Conservation (phyloP, 305 asterid genomes). For the Fraxinus floribunda region DNA sequence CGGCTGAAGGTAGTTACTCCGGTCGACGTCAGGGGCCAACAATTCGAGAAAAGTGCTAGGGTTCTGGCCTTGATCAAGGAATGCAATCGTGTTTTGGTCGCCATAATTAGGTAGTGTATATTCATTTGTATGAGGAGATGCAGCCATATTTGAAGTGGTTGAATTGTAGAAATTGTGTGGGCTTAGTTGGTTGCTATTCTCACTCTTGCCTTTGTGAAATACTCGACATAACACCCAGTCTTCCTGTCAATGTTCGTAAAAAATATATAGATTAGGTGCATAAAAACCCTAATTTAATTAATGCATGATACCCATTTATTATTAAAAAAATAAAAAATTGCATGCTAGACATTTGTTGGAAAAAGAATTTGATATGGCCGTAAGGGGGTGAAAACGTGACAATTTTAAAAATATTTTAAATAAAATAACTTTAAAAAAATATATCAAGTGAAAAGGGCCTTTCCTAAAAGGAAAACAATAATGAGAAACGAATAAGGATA, state of each 20-base stretch:
- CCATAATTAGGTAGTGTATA: slow-evolving; percentile 4
- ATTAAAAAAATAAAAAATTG: too few species aligned
- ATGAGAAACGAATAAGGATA: background rate
- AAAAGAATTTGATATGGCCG: too few species aligned
- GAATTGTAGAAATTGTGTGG: slow-evolving; percentile 25
- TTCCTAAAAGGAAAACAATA: background rate
- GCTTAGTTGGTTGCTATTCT: slow-evolving; percentile 33
- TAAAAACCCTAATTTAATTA: background rate
- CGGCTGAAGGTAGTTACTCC: slow-evolving; percentile 23
- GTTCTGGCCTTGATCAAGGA: slow-evolving; percentile 31
- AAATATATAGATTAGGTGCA: background rate
- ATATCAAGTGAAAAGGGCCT: too few species aligned
- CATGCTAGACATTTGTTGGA: too few species aligned
- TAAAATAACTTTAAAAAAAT: too few species aligned
- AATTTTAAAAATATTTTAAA: background rate
- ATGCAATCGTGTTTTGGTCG: slow-evolving; percentile 14
- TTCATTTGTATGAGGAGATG: slow-evolving; percentile 29
- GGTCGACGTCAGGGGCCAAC: slow-evolving; percentile 11
- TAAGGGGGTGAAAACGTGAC: too few species aligned
- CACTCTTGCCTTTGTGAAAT: slow-evolving; percentile 67
- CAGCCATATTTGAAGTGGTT: slow-evolving; percentile 30
- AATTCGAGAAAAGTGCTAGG: slow-evolving; percentile 37
- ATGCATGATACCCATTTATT: background rate
- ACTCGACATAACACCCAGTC: slow-evolving; percentile 96
- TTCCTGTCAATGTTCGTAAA: slow-evolving; percentile 49